A percentile compares a stretch with the other conserved stretches of the same genome.
phyloP scores from a whole-genome alignment of 2,329 filamentous ascomycete genomes.

The Phaeosphaeria sp. region DNA sequence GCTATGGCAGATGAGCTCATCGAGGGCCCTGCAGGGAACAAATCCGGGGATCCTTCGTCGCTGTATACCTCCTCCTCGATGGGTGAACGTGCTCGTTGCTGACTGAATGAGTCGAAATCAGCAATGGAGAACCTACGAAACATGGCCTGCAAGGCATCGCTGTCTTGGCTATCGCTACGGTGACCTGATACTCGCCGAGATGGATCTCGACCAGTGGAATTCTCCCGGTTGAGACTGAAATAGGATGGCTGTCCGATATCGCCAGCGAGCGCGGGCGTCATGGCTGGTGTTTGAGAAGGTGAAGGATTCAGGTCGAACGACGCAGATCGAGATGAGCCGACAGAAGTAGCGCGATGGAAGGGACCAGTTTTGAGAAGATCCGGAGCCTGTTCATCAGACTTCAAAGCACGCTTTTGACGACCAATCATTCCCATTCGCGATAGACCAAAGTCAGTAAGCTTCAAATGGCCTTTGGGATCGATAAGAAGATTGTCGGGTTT shows the following conservation, averaged over 20 bases:
- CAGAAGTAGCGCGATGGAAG: constrained; percentile 83
- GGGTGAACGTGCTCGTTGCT: constrained; percentile 60
- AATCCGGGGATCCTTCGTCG: constrained; percentile 77
- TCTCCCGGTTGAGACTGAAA: constrained; percentile 76
- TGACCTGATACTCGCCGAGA: constrained; percentile 75
- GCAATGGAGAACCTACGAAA: constrained; percentile 70
- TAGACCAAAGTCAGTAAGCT: constrained; percentile 95
- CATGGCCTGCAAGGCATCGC: constrained; percentile 83
- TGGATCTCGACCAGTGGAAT: constrained; percentile 65
- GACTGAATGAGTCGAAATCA: constrained; percentile 51
- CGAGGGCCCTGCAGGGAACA: constrained; percentile 69
- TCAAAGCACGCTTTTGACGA: constrained; percentile 91
- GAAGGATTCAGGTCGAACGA: constrained; percentile 89
- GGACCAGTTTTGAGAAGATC: constrained; percentile 92
- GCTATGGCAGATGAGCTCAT: constrained; percentile 59
- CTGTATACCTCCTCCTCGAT: constrained; percentile 78
- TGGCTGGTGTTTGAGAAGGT: constrained; percentile 82
- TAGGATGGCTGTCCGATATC: constrained; percentile 87
- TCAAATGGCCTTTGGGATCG: constrained; percentile 94
- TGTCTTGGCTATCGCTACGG: constrained; percentile 90
- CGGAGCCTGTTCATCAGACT: constrained; percentile 77
- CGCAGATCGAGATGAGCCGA: constrained; percentile 88
- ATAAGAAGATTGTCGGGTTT: constrained; percentile 98
- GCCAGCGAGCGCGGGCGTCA: constrained; percentile 76
- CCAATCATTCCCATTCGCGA: constrained; percentile 97